Percentiles rank a stretch among this genome's conserved stretches.
phyloP scores from a whole-genome alignment of 495 filamentous ascomycete genomes.

The Cetradonia linearis region DNA sequence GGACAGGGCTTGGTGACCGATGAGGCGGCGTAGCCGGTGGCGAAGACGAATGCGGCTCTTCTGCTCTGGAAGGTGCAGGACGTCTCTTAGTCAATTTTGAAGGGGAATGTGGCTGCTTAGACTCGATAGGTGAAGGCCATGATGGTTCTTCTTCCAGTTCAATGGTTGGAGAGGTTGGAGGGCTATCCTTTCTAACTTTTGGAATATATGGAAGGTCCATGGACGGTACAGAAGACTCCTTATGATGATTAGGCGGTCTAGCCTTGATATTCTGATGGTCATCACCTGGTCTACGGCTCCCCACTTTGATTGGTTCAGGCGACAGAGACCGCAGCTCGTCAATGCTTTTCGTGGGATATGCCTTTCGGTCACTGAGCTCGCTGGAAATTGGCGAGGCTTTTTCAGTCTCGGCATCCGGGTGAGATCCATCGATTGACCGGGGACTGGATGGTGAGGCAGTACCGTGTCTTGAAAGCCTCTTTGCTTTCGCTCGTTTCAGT shows the following conservation, averaged over 20 bases:
- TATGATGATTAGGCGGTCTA: constrained; percentile 33
- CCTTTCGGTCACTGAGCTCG: background rate
- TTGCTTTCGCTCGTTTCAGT: constrained; percentile 47
- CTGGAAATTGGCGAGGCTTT: background rate
- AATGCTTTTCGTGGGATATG: background rate
- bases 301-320: background rate
- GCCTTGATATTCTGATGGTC: constrained; percentile 4
- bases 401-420: background rate
- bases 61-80: constrained; percentile 16
- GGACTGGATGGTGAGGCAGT: constrained; percentile 30
- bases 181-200: constrained; percentile 42
- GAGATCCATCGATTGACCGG: background rate
- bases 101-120: constrained; percentile 1
- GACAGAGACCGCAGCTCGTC: background rate
- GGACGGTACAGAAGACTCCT: constrained; percentile 49
- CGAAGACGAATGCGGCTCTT: constrained; percentile 33
- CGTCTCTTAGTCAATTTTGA: constrained; percentile 14
- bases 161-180: constrained; percentile 29
- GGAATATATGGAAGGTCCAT: constrained; percentile 47
- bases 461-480: constrained; percentile 38
- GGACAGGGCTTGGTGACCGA: constrained; percentile 38
- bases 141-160: constrained; percentile 19
- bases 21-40: constrained; percentile 45
- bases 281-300: constrained; percentile 6
- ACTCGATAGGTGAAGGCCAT: constrained; percentile 10